Conservation (phyloP, 2,329 filamentous ascomycete genomes). For the Talaromyces sp. region DNA sequence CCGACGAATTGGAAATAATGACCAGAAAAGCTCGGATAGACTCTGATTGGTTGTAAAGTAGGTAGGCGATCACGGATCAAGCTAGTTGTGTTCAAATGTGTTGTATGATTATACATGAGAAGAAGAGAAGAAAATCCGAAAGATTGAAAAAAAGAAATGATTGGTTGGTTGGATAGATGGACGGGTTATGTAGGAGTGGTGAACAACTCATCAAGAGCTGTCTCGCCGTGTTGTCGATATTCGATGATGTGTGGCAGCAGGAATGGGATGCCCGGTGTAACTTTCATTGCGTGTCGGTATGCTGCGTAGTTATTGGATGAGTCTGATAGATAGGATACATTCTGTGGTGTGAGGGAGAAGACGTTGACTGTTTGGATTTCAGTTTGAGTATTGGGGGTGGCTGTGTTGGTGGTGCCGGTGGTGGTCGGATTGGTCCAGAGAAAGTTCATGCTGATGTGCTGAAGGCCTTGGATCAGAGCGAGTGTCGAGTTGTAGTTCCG, state of each 20-base stretch:
- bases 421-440: slow-evolving; percentile 17
- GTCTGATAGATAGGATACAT: slow-evolving; percentile 25
- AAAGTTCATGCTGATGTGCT: slow-evolving; percentile 27
- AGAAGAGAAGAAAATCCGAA: neutral
- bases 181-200: slow-evolving; percentile 11
- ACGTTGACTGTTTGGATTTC: slow-evolving; percentile 19
- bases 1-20: neutral
- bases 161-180: neutral
- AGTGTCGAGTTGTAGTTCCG: slow-evolving; percentile 36
- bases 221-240: slow-evolving; percentile 25
- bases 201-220: slow-evolving; percentile 26
- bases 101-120: neutral
- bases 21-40: neutral
- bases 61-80: slow-evolving; percentile 3
- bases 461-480: slow-evolving; percentile 33
- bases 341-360: slow-evolving; percentile 22
- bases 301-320: slow-evolving; percentile 30
- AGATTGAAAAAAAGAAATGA: neutral
- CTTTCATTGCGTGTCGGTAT: slow-evolving; percentile 32
- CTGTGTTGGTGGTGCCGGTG: neutral
- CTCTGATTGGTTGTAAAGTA: neutral
- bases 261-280: slow-evolving; percentile 35
- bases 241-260: slow-evolving; percentile 35
- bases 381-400: neutral
- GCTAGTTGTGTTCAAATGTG: neutral